Percentiles rank a stretch among this genome's conserved stretches.
These are phyloP conservation scores for Phragmites australis DNA, from an alignment of 176 grass and related monocot genomes.

Conservation along the genomic window DNA sequence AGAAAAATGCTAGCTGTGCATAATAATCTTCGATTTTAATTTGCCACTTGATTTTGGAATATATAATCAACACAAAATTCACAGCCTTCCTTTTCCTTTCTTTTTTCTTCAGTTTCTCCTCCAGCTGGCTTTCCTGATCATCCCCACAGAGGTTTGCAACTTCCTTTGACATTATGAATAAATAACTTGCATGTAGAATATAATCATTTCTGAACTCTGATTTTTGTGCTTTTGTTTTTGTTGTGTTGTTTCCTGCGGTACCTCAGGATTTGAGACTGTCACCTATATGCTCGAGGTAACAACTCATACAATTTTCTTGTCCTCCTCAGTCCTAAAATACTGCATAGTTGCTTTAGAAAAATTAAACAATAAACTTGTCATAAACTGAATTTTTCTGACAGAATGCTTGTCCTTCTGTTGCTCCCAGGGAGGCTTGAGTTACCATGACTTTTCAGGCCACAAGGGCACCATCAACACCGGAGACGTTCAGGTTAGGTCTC, in stretches of 20 bases:
- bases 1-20: background rate
- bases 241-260: background rate
- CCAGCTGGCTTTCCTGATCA: constrained; percentile 74
- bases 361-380: background rate
- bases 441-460: constrained; percentile 86
- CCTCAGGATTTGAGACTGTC: constrained; percentile 72
- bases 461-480: constrained; percentile 78
- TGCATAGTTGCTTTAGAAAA: background rate
- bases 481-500: constrained; percentile 80
- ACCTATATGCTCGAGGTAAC: constrained; percentile 86
- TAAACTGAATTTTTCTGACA: background rate
- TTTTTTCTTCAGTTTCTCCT: constrained; percentile 51
- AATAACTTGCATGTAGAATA: background rate
- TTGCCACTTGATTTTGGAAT: background rate
- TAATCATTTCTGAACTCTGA: background rate
- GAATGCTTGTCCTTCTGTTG: background rate
- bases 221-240: background rate
- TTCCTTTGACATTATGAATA: background rate
- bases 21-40: background rate
- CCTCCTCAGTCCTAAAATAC: background rate
- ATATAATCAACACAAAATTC: background rate
- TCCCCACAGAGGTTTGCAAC: constrained; percentile 65
- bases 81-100: background rate
- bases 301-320: background rate
- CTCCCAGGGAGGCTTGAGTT: constrained; percentile 65